phyloP scores from a whole-genome alignment of 164 flowering plant species.

The Echeveria elegans region DNA sequence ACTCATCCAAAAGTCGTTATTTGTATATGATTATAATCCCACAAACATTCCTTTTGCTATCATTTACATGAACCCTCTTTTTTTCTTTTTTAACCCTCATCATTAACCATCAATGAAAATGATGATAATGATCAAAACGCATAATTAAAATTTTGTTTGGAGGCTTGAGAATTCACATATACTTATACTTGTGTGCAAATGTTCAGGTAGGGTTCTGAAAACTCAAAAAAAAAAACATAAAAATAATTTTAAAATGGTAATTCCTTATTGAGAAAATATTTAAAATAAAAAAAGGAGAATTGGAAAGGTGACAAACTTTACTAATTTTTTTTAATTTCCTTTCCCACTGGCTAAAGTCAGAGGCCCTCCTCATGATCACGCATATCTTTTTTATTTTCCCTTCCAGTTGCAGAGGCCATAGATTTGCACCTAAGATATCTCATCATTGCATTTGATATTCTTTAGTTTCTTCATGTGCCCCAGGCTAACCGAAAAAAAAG shows the following conservation, averaged over 20 bases:
- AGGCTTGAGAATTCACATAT: neutral
- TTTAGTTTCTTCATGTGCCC: neutral
- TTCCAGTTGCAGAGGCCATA: neutral
- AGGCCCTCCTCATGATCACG: neutral
- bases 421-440: conserved; percentile 2
- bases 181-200: neutral
- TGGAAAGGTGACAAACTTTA: conserved; percentile 1
- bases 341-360: neutral
- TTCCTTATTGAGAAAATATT: too few relatives aligned
- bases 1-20: too few relatives aligned
- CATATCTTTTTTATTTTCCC: neutral
- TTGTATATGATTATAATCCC: neutral
- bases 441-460: conserved; percentile 4
- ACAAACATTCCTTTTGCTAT: neutral
- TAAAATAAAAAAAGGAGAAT: neutral
- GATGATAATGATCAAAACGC: neutral
- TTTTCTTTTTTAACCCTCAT: too few relatives aligned
- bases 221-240: neutral
- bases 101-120: neutral
- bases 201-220: neutral
- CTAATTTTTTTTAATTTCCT: neutral
- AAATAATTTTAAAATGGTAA: too few relatives aligned
- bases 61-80: neutral
- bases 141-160: neutral
- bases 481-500: neutral